phyloP scores from a whole-genome alignment of 2,329 filamentous ascomycete species.

The Atkinsonella hypoxylon region DNA sequence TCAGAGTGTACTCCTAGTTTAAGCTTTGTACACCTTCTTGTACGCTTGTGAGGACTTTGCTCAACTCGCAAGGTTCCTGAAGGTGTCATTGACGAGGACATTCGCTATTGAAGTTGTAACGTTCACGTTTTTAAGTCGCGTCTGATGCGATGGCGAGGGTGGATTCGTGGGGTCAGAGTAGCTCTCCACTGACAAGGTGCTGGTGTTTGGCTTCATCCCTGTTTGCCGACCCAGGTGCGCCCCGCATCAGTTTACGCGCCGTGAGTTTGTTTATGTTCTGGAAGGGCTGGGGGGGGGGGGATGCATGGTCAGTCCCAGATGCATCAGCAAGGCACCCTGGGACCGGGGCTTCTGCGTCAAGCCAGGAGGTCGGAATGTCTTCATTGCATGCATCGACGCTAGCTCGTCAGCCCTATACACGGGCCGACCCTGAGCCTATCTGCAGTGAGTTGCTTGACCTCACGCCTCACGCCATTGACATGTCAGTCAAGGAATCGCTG shows the following conservation, averaged over 20 bases:
- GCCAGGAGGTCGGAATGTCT: constrained; percentile 7
- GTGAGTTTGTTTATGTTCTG: too few relatives aligned
- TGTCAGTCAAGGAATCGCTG: constrained; percentile 2
- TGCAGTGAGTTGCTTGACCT: constrained; percentile 5
- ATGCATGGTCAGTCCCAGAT: neutral
- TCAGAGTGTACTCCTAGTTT: too few relatives aligned
- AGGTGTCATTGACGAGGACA: too few relatives aligned
- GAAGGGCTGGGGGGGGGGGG: constrained; percentile 3
- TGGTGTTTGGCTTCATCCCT: constrained; percentile 3
- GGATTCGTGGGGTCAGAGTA: too few relatives aligned
- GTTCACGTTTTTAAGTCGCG: too few relatives aligned
- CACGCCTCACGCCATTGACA: constrained; percentile 3
- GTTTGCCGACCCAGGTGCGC: neutral
- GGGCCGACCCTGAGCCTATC: constrained; percentile 5
- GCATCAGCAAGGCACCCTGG: constrained; percentile 2
- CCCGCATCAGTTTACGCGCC: constrained; percentile 1
- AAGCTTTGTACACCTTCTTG: too few relatives aligned
- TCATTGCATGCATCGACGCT: constrained; percentile 5
- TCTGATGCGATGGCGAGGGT: too few relatives aligned
- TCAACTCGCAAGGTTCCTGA: too few relatives aligned
- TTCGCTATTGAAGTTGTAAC: too few relatives aligned
- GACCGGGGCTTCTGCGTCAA: constrained; percentile 5
- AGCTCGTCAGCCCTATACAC: constrained; percentile 8
- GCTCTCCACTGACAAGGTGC: neutral
- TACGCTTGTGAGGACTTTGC: too few relatives aligned